Base-by-base conservation (phyloP, 2,329 filamentous ascomycete genomes). In the Phaeosphaeria sp. region DNA sequence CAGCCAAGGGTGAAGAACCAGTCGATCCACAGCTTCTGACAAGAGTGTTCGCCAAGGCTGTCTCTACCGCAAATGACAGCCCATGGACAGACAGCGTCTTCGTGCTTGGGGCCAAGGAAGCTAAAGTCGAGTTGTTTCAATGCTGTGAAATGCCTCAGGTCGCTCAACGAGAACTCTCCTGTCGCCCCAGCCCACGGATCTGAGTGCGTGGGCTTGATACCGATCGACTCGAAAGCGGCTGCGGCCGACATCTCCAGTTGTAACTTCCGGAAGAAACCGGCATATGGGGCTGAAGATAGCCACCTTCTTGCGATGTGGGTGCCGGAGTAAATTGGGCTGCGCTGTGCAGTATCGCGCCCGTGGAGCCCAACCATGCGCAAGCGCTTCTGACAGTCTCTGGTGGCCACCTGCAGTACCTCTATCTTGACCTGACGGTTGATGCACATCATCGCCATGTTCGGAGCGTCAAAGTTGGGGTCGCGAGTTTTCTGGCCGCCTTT, bases 31-130 rank as follows among this genome's bases (percentile, higher is more conserved):
- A 40, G 44, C 50, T 63, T 64, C 33, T 63, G 65, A 49, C 65
- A 66, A 0, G 65, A 60, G 33, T 66, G 63, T 21, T 11, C 8
- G 24, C 6, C 17, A 2, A 9, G 2, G 3, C 18, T 13, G 9
- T 25, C 9, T 25, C 8, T 40, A 27, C 22, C 27, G 18, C 18
- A 6, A 7, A n/a, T 6, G 24, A 36, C 13, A 20, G n/a, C 40
- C 63, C 63, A 67, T 3, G 63, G 63, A 42, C 63, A 64, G 2
- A 43, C 11, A 1, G 63, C 63, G 11, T 51, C 27, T 8, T 13
- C 30, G 44, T 68, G 65, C 9, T 65, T 59, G 1, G 61, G 56
- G 18, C 61, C 59, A n/a, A 68, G 58, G 56, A 68, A 68, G 22
- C 61, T 57, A n/a, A 68, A 57, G 11, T 68, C 63, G 9, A 68